Evolutionary conservation across 1,284 basidiomycete species (phyloP).

Genomic region (Coriolopsis trogii): DNA sequence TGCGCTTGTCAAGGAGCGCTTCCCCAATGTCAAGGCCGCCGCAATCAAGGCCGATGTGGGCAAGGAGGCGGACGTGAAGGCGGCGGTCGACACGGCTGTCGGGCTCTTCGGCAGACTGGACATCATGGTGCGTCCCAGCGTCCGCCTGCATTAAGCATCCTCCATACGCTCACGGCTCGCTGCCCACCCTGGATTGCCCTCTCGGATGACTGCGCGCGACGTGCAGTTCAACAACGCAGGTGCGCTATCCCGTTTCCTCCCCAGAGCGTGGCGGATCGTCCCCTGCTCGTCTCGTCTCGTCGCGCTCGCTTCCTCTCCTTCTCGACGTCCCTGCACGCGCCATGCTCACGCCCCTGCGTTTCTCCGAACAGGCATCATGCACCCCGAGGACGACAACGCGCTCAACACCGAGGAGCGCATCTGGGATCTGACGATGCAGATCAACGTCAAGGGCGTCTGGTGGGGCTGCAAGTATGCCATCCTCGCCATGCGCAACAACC

Average conservation of each 20-base stretch:
- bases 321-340: background rate
- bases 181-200: too few species aligned
- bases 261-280: slow-evolving; percentile 1
- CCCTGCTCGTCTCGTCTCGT: too few species aligned
- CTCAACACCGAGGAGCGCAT: slow-evolving; percentile 95
- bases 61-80: slow-evolving; percentile 86
- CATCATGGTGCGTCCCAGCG: slow-evolving; percentile 74
- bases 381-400: slow-evolving; percentile 91
- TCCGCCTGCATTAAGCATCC: background rate
- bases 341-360: slow-evolving; percentile 2
- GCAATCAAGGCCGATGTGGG: slow-evolving; percentile 85
- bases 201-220: background rate
- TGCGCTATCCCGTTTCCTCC: slow-evolving; percentile 27
- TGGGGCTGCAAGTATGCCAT: slow-evolving; percentile 98
- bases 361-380: slow-evolving; percentile 80
- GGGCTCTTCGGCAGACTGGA: slow-evolving; percentile 88
- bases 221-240: slow-evolving; percentile 89
- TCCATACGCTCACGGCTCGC: too few species aligned
- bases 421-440: slow-evolving; percentile 92
- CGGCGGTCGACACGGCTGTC: slow-evolving; percentile 79
- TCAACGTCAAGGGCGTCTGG: slow-evolving; percentile 99
- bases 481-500: slow-evolving; percentile 92
- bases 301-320: too few species aligned
- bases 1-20: slow-evolving; percentile 65
- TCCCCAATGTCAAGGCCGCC: slow-evolving; percentile 72